These are phyloP conservation scores for Gossypium gossypioides DNA, from an alignment of 441 rosid genomes.

Conservation along the genomic window DNA sequence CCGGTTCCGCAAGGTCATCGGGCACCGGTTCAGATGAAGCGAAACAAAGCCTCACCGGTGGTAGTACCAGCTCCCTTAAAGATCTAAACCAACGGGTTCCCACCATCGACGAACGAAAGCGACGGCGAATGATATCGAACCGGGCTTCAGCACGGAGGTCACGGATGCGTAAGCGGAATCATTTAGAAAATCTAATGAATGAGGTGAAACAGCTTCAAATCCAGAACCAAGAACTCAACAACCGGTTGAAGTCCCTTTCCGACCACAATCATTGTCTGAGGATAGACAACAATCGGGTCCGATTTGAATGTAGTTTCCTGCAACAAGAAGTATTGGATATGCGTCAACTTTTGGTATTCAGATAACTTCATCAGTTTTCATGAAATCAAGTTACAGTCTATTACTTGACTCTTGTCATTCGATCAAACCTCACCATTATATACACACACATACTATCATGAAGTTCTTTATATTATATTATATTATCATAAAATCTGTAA, in stretches of 20 bases:
- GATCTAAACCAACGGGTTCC: conserved; percentile 19
- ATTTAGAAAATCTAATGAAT: conserved; percentile 46
- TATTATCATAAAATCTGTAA: too few relatives aligned
- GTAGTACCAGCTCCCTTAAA: conserved; percentile 18
- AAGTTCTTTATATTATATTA: too few relatives aligned
- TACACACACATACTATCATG: not conserved
- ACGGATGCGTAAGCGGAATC: conserved; percentile 53
- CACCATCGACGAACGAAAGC: conserved; percentile 36
- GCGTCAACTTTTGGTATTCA: conserved; percentile 35
- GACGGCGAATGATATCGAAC: conserved; percentile 59
- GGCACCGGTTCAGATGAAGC: conserved; percentile 31
- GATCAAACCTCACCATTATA: conserved; percentile 31
- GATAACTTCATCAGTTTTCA: conserved; percentile 45
- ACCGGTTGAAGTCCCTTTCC: conserved; percentile 29
- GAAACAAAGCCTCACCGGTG: conserved; percentile 15
- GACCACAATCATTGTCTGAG: conserved; percentile 28
- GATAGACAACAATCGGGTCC: conserved; percentile 39
- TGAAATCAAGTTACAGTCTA: conserved; percentile 21
- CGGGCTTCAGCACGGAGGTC: conserved; percentile 71
- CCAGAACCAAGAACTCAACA: conserved; percentile 45
- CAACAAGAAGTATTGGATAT: conserved; percentile 43
- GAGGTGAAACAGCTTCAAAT: conserved; percentile 42
- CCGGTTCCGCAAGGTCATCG: conserved; percentile 20
- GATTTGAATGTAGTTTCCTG: conserved; percentile 42
- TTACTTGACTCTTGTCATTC: conserved; percentile 3